A percentile compares a stretch with the other conserved stretches of the same genome.
These are phyloP conservation scores for Populus tomentosa DNA, from an alignment of 441 rosid genomes.

Conservation along the genomic window DNA sequence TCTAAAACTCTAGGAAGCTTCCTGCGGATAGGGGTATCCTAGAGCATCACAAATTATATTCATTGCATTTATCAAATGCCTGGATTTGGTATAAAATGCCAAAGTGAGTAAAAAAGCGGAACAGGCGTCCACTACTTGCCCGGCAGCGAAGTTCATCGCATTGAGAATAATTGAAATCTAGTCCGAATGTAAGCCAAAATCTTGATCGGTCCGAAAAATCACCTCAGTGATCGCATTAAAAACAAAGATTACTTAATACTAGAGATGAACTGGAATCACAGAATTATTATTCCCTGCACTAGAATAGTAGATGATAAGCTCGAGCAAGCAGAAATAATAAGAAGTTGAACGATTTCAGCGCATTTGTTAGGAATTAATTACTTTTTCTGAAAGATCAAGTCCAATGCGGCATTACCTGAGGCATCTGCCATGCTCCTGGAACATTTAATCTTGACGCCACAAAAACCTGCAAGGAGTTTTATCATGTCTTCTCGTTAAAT, in stretches of 20 bases:
- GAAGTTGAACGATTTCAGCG: background rate
- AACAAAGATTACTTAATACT: background rate
- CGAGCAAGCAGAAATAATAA: background rate
- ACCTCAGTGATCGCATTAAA: background rate
- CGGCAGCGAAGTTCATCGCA: background rate
- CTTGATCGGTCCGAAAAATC: background rate
- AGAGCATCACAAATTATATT: background rate
- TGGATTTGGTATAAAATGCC: background rate
- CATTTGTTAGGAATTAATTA: background rate
- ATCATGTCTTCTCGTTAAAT: slow-evolving; percentile 7
- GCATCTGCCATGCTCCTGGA: slow-evolving; percentile 99
- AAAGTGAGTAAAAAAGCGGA: background rate
- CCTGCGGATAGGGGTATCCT: background rate
- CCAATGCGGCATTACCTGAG: slow-evolving; percentile 54
- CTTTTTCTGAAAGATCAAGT: background rate
- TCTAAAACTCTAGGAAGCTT: background rate
- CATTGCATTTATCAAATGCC: background rate
- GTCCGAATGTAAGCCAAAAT: background rate
- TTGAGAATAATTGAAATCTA: background rate
- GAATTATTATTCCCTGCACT: background rate
- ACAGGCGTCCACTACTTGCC: background rate
- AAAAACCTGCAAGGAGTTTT: slow-evolving; percentile 53
- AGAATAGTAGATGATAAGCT: background rate
- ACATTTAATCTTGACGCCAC: slow-evolving; percentile 96
- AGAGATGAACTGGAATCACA: background rate